phyloP scores from a whole-genome alignment of 306 rosid species.

The Casuarina glauca region DNA sequence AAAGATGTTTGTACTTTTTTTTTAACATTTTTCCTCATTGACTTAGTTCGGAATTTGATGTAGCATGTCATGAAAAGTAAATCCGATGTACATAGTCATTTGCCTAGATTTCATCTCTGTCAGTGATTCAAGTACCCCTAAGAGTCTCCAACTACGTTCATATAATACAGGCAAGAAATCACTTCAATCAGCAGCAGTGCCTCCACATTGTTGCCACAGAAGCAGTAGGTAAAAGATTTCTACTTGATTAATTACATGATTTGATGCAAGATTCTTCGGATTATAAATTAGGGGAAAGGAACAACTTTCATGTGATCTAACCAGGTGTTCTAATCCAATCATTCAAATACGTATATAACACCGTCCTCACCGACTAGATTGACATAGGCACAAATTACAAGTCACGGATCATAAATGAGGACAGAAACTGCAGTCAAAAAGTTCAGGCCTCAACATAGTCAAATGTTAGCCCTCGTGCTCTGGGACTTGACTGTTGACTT shows the following conservation, averaged over 20 bases:
- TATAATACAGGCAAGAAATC: conserved; percentile 27
- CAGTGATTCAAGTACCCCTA: too few species aligned
- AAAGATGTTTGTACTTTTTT: neutral
- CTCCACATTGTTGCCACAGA: conserved; percentile 17
- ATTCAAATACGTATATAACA: neutral
- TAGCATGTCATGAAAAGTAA: too few species aligned
- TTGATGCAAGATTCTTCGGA: conserved; percentile 26
- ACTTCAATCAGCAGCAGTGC: conserved; percentile 31
- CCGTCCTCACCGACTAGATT: neutral
- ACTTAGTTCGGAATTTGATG: too few species aligned
- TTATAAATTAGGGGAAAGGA: conserved; percentile 23
- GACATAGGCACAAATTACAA: neutral
- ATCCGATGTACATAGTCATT: too few species aligned
- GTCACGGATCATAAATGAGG: neutral
- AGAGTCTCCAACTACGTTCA: too few species aligned
- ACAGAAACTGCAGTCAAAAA: neutral
- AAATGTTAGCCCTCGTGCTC: neutral
- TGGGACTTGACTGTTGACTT: conserved; percentile 8
- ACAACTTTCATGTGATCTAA: conserved; percentile 13
- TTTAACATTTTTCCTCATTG: too few species aligned
- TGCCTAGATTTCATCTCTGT: too few species aligned
- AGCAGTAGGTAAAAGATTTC: conserved; percentile 17
- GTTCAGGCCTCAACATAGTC: neutral
- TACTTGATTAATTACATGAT: conserved; percentile 20
- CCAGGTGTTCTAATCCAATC: neutral